Percentiles rank a stretch among this genome's conserved stretches.
These are phyloP conservation scores for Discostella pseudostelligera DNA, from an alignment of 108 stramenopile species.

Conservation along the genomic window DNA sequence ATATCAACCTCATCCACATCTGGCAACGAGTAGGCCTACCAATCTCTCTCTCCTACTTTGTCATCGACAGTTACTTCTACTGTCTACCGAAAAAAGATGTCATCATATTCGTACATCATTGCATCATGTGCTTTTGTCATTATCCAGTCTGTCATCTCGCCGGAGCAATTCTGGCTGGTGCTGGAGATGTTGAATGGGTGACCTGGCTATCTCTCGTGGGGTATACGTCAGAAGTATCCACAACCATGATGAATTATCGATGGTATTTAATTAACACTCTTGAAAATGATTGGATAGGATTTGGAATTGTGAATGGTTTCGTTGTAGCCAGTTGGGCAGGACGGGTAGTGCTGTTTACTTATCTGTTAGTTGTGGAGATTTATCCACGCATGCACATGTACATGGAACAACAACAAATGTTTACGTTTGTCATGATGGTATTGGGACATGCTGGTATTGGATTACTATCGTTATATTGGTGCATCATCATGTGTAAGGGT, in stretches of 20 bases:
- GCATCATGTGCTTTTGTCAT: conserved; percentile 46
- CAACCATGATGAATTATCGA: conserved; percentile 47
- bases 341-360: conserved; percentile 35
- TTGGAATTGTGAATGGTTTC: conserved; percentile 42
- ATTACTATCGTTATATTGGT: conserved; percentile 44
- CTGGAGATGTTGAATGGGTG: conserved; percentile 29
- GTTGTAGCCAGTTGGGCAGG: conserved; percentile 27
- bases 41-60: conserved; percentile 44
- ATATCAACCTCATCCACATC: conserved; percentile 23
- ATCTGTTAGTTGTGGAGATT: conserved; percentile 35
- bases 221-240: conserved; percentile 46
- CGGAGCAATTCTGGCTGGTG: conserved; percentile 23
- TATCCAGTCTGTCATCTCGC: conserved; percentile 33
- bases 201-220: conserved; percentile 44
- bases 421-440: conserved; percentile 34
- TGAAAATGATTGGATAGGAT: conserved; percentile 44
- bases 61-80: conserved; percentile 35
- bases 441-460: conserved; percentile 43
- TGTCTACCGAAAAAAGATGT: conserved; percentile 37
- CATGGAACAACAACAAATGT: conserved; percentile 26
- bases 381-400: conserved; percentile 28
- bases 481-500: conserved; percentile 30
- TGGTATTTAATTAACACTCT: conserved; percentile 47
- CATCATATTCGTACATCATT: conserved; percentile 41
- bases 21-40: conserved; percentile 46